Evolutionary conservation across 208 protist genomes (phyloP).

Genomic region (Porcisia deanei): DNA sequence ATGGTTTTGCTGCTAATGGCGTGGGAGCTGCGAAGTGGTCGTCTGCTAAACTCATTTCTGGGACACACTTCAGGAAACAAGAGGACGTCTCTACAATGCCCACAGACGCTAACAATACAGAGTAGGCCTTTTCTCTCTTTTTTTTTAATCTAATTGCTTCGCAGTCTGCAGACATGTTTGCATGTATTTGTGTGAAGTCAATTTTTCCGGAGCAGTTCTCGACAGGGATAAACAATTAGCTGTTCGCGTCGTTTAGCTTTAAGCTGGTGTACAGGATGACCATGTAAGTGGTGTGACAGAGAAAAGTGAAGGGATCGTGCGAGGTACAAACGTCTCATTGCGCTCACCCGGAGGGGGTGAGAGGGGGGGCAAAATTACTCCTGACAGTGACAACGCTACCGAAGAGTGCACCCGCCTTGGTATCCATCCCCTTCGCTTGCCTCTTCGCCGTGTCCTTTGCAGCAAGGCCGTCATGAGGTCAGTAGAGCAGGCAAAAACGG

Average conservation of each 20-base stretch:
- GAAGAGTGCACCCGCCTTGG: not conserved
- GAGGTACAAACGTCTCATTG: not conserved
- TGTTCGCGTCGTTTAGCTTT: not conserved
- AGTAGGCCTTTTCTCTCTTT: not conserved
- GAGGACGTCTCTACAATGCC: not conserved
- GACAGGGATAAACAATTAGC: not conserved
- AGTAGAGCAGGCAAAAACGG: not conserved
- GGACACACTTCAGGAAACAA: not conserved
- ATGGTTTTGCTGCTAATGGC: not conserved
- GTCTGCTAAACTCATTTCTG: not conserved
- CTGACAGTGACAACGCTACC: not conserved
- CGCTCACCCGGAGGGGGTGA: not conserved
- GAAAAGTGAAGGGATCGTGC: not conserved
- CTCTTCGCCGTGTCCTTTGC: not conserved
- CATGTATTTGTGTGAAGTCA: not conserved
- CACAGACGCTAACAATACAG: not conserved
- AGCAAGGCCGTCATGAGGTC: not conserved
- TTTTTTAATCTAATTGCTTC: not conserved
- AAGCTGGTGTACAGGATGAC: not conserved
- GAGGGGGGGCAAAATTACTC: too few relatives aligned
- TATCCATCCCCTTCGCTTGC: not conserved
- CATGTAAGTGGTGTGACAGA: not conserved
- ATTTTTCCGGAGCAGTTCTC: not conserved
- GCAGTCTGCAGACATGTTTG: conserved; percentile 8
- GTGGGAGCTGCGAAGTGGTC: not conserved